Base-by-base conservation (phyloP, 1,284 basidiomycete species). In the Cutaneotrichosporon sp. region DNA sequence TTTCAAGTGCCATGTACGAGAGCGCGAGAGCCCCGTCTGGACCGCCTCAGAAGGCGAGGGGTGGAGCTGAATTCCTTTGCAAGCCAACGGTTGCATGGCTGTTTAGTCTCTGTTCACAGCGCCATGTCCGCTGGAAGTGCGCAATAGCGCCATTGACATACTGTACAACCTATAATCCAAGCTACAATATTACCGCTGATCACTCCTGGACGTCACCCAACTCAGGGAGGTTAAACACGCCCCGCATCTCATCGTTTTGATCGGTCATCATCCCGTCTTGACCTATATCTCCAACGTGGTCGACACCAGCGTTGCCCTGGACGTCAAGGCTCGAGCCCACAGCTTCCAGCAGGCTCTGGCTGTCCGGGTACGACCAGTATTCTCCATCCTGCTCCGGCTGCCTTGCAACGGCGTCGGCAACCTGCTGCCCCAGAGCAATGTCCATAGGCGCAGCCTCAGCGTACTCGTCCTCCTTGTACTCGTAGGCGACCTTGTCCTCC, bases 331-430 rank as follows among this genome's bases (percentile, higher is more conserved):
- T 22, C 3, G 27, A 31, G 1, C 64, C 65, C 0, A 70, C 67
- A 1, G 61, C 68, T 29, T 68, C 68, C 9, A 71, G 51, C 32
- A 72, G 51, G 2, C 56, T 60, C 49, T 70, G 67, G 22, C 59
- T 61, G 49, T 68, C 65, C 33, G 56, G 57, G 34, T 59, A 57
- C 2, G 61, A 46, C 68, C 66, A 69, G 25, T 58, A 54, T 26
- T 63, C 58, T 8, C 60, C 61, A n/a, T 61, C 41, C 19, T 42
- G 27, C 25, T 22, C 42, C 4, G 42, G 42, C 11, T 51, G 47
- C 27, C 49, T 48, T 7, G 45, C 57, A 4, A 59, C 57, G 5
- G 53, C 57, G 1, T 47, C 57, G 4, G 57, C 57, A 9, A 59
- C 57, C 44, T 59, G 53, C 33, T 57, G 42, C 11, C 51, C 51